Evolutionary conservation across 2,329 filamentous ascomycete species (phyloP).

Genomic region (Cladobotryum protrusum): DNA sequence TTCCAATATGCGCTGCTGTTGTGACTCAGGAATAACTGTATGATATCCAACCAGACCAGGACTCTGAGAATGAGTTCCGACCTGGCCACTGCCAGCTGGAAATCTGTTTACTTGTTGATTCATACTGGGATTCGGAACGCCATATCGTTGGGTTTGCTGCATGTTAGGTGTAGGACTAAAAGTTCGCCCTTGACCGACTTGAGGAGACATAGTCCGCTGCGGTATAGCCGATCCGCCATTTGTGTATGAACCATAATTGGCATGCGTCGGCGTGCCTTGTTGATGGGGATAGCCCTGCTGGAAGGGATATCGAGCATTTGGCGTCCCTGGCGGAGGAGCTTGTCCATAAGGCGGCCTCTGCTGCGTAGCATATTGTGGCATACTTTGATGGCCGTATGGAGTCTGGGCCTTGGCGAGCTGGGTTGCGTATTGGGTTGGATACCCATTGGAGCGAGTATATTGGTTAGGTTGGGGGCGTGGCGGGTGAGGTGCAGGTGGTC

Average conservation of each 20-base stretch:
- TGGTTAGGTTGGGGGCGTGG: conserved; percentile 38
- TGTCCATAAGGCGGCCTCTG: conserved; percentile 38
- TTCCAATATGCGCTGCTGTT: conserved; percentile 45
- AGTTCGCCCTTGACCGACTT: conserved; percentile 31
- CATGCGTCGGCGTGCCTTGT: conserved; percentile 30
- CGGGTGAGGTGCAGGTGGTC: conserved; percentile 24
- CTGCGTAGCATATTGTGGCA: conserved; percentile 43
- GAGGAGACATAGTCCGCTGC: conserved; percentile 39
- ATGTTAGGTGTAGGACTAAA: conserved; percentile 36
- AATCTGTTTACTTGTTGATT: conserved; percentile 26
- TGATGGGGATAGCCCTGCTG: conserved; percentile 34
- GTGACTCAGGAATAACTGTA: conserved; percentile 43
- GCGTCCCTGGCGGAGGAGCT: conserved; percentile 36
- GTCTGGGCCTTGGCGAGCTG: conserved; percentile 47
- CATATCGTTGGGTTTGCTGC: conserved; percentile 29
- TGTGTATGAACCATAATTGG: conserved; percentile 31
- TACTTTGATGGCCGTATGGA: conserved; percentile 45
- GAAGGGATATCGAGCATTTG: conserved; percentile 37
- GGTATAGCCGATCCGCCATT: conserved; percentile 38
- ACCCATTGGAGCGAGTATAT: conserved; percentile 46
- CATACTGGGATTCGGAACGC: conserved; percentile 24
- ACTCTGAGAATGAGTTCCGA: conserved; percentile 27
- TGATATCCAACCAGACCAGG: conserved; percentile 40
- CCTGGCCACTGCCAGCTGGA: conserved; percentile 26
- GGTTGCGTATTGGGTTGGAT: conserved; percentile 40